These are phyloP conservation scores for Acanthamoeba lenticulata DNA, from an alignment of 208 protist species.

Conservation along the genomic window DNA sequence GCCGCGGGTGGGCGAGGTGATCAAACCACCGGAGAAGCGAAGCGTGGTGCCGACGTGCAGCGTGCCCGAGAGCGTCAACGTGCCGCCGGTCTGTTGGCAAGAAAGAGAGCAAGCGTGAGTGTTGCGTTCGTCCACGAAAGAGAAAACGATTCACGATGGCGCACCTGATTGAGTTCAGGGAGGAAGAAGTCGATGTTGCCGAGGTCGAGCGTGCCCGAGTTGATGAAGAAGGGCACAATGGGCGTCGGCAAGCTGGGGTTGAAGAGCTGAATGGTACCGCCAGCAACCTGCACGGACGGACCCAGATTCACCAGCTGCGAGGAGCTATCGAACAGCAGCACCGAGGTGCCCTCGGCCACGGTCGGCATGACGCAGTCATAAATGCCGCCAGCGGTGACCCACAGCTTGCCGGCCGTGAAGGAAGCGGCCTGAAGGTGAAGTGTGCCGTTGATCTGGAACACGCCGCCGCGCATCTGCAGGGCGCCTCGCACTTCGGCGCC, in stretches of 20 bases:
- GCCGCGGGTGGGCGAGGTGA: background rate
- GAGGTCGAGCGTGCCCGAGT: constrained; percentile 11
- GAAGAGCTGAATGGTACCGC: constrained; percentile 24
- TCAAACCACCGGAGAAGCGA: background rate
- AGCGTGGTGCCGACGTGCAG: background rate
- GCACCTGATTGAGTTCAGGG: background rate
- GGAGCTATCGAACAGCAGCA: background rate
- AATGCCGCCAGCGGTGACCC: constrained; percentile 25
- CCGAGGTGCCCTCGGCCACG: constrained; percentile 26
- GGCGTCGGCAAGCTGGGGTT: constrained; percentile 25
- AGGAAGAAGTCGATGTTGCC: constrained; percentile 56
- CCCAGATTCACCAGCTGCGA: constrained; percentile 42
- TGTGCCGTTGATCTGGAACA: constrained; percentile 14
- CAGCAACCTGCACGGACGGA: background rate
- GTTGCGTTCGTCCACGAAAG: no score
- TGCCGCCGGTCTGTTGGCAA: constrained; percentile 57
- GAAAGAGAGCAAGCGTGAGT: no score
- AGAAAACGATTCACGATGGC: no score
- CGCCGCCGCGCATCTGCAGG: background rate
- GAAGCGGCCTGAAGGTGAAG: background rate
- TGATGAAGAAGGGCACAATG: constrained; percentile 47
- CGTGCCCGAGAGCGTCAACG: background rate
- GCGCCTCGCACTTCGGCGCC: background rate
- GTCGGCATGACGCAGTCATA: constrained; percentile 16
- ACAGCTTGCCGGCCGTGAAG: constrained; percentile 42